Conservation (phyloP, 306 rosid species). For the Notholithocarpus densiflorus region DNA sequence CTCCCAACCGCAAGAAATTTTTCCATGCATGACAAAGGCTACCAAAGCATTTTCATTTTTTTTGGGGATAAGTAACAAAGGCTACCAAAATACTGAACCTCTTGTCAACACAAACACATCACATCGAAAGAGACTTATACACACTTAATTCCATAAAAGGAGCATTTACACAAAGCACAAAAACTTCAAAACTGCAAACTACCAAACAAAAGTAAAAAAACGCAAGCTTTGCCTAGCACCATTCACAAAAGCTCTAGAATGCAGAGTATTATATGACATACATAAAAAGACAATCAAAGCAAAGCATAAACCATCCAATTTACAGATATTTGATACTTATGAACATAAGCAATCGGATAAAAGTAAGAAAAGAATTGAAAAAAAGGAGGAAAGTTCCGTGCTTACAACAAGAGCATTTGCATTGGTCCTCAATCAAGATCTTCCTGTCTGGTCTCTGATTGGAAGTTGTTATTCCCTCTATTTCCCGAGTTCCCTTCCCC, state of each 20-base stretch:
- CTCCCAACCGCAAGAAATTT: too few relatives aligned
- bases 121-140: background rate
- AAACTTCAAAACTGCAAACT: background rate
- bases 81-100: too few relatives aligned
- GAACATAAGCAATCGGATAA: slow-evolving; percentile 3
- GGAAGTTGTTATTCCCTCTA: slow-evolving; percentile 62
- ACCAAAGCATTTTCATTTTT: too few relatives aligned
- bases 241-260: background rate
- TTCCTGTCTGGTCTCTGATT: slow-evolving; percentile 82
- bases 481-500: slow-evolving; percentile 54
- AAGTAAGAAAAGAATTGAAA: background rate
- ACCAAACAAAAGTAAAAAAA: background rate
- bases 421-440: slow-evolving; percentile 68
- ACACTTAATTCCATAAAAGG: background rate
- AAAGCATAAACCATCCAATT: background rate
- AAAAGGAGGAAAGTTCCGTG: slow-evolving; percentile 9
- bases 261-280: background rate
- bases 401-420: slow-evolving; percentile 42
- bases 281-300: background rate
- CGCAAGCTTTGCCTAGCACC: background rate
- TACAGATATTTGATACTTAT: background rate
- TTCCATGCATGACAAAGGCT: too few relatives aligned
- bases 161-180: background rate
- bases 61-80: too few relatives aligned
- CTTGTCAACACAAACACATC: background rate